These are phyloP conservation scores for Oryza meridionalis DNA, from an alignment of 176 grass and related monocot genomes.

Conservation along the genomic window DNA sequence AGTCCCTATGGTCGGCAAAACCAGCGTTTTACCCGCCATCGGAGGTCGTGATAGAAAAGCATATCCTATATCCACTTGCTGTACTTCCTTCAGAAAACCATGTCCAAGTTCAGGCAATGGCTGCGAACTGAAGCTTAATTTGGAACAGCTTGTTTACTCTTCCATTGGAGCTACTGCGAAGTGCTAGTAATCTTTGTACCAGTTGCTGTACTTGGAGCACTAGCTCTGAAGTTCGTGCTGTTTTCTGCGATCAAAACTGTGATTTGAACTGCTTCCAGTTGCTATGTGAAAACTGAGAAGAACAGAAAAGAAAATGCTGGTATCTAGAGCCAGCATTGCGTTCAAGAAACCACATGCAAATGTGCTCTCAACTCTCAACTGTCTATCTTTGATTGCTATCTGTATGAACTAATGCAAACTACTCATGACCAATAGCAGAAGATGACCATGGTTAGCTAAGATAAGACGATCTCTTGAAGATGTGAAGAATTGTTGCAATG, in stretches of 20 bases:
- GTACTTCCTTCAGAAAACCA: constrained; percentile 30
- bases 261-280: constrained; percentile 3
- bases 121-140: too few species aligned
- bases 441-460: constrained; percentile 21
- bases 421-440: not conserved
- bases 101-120: constrained; percentile 35
- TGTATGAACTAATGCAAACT: not conserved
- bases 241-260: not conserved
- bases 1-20: constrained; percentile 10
- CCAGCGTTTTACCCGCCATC: constrained; percentile 26
- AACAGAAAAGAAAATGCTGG: not conserved
- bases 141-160: too few species aligned
- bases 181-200: not conserved
- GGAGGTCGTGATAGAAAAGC: not conserved
- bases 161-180: not conserved
- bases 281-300: not conserved
- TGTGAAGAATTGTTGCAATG: not conserved
- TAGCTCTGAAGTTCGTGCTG: constrained; percentile 7
- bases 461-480: not conserved
- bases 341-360: constrained; percentile 1
- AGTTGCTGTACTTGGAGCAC: constrained; percentile 17
- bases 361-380: not conserved
- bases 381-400: not conserved
- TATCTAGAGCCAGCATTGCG: not conserved
- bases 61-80: constrained; percentile 30